phyloP scores from a whole-genome alignment of 257 asterid genomes.

The Solanum sitiens region DNA sequence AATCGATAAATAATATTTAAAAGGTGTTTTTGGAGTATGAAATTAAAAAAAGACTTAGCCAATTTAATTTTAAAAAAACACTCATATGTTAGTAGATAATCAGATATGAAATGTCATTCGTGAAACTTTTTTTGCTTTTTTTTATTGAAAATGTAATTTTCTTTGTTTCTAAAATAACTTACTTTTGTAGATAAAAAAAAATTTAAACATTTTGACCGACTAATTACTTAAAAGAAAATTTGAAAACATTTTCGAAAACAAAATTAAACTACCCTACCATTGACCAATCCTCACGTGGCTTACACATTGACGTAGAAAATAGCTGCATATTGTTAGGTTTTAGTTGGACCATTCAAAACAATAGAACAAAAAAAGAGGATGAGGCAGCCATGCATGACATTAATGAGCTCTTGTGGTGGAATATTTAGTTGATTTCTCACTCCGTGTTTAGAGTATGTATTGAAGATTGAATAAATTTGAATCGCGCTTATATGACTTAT shows the following conservation, averaged over 20 bases:
- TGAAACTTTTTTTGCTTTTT: no score
- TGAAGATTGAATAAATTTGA: no score
- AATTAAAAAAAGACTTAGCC: background rate
- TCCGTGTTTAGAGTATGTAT: no score
- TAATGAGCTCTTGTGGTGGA: background rate
- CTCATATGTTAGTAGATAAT: background rate
- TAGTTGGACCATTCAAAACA: background rate
- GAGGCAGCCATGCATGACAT: background rate
- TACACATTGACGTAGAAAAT: slow-evolving; percentile 29
- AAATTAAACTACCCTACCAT: background rate
- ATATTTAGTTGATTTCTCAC: background rate
- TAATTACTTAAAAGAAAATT: background rate
- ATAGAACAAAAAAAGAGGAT: background rate
- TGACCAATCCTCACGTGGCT: slow-evolving; percentile 32
- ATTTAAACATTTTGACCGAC: background rate
- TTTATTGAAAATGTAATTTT: no score
- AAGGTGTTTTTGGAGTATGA: background rate
- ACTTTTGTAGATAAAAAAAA: background rate
- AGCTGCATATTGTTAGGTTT: slow-evolving; percentile 21
- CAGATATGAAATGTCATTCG: background rate
- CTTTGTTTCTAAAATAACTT: background rate
- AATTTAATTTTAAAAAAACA: background rate
- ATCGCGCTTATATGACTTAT: no score
- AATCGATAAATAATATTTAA: background rate
- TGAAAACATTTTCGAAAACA: background rate